Evolutionary conservation across 208 protist genomes (phyloP), one percentile per base, ranked within the genome.

Genomic region (Leptomonas seymouri): DNA sequence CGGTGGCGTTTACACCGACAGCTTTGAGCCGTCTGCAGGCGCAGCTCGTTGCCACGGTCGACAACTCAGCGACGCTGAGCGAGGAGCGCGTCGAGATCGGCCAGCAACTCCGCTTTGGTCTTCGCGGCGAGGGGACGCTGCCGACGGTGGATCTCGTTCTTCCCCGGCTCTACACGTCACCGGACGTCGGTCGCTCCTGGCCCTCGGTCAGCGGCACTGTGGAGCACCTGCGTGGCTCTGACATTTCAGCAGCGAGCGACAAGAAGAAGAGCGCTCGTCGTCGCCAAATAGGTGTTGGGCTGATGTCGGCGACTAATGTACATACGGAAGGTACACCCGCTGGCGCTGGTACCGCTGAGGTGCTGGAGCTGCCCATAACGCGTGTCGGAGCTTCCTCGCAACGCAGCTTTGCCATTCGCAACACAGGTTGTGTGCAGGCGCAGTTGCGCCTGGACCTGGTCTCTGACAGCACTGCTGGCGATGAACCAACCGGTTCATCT

Each of bases 121-220:
- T 99, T 16, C 60, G 75, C 45, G 98, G 97, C 18, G 93, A 98
- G 53, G 98, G 97, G 12, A 95, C 95, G 23, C 85, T 99, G 58
- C 97, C 98, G 18, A 86, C 78, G 21, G 79, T 99, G 21, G 84
- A 86, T 54, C 81, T 89, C 49, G 78, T 87, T 4, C 18, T 90
- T 27, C 90, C 87, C 1, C 85, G 82, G 21, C 82, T 41, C 60
- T 77, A 88, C 21, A 49, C 66, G 25, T 55, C 66, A 15, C 41
- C 61, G 3, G 61, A 67, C 28, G 30, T 23, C 34, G 49, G 36
- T 14, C 49, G 50, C 41, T 28, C 56, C 0, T 21, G 36, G 18
- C 44, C 27, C 18, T 39, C 56, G 15, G 18, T 44, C 62, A 59
- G 21, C 44, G 50, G 15, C 45, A 45, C 25, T 6, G 30, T 18